Evolutionary conservation across 257 asterid genomes (phyloP).

Genomic region (Rubia yunnanensis): DNA sequence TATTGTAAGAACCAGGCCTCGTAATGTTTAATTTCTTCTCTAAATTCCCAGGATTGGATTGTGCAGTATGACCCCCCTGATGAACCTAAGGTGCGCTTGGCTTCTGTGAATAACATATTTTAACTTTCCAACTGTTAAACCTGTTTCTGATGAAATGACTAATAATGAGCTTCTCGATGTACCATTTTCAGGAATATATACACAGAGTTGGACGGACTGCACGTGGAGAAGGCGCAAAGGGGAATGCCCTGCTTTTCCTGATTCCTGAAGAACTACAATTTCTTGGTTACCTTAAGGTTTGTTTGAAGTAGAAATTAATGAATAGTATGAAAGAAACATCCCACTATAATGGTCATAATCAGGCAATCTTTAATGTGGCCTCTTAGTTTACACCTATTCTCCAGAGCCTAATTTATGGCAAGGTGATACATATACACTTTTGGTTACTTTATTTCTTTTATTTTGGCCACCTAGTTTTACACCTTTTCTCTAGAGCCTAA

Average conservation of each 20-base stretch:
- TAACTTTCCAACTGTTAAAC: neutral
- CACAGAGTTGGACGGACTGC: constrained; percentile 98
- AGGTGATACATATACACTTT: neutral
- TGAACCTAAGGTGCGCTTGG: constrained; percentile 71
- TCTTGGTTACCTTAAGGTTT: constrained; percentile 77
- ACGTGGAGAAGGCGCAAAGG: constrained; percentile 97
- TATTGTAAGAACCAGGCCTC: neutral
- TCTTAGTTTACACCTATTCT: neutral
- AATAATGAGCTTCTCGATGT: constrained; percentile 12
- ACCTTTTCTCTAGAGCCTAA: too few species aligned
- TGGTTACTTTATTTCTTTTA: too few species aligned
- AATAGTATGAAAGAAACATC: neutral
- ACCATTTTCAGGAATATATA: constrained; percentile 64
- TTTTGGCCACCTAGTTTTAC: too few species aligned
- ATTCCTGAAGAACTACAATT: constrained; percentile 84
- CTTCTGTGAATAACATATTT: neutral
- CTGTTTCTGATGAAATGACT: neutral
- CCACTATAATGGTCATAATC: neutral
- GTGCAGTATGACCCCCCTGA: constrained; percentile 97
- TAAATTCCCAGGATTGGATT: constrained; percentile 77
- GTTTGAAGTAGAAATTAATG: constrained; percentile 4
- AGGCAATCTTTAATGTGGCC: neutral
- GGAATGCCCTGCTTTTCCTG: constrained; percentile 84
- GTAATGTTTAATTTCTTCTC: constrained; percentile 1
- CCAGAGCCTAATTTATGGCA: neutral